Base-by-base conservation (phyloP, 495 filamentous ascomycete species). In the Hypoxylon lenormandii region DNA sequence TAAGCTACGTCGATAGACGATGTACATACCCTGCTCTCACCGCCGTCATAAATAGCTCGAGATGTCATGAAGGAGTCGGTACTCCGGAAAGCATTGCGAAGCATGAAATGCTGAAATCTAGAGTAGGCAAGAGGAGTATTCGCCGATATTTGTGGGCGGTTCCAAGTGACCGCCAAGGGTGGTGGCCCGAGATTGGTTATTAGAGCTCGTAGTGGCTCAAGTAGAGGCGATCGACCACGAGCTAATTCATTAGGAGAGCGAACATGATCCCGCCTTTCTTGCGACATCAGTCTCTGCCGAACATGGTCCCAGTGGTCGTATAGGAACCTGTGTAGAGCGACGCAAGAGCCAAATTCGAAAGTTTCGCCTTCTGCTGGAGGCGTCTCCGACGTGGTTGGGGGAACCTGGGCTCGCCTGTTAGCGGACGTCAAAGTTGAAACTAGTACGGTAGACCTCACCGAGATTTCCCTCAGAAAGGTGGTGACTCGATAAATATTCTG, bases 301-400 rank as follows among this genome's bases (percentile, higher is more conserved):
- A 90, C 85, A 50, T 86, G 84, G 60, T 90, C 88, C 86, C 87
- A 89, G 46, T 90, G 86, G 66, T 90, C 88, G 66, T 88, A 89
- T 22, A 90, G 67, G 63, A 90, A 89, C 60, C 88, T 79, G 74
- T 90, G 88, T 12, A 90, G 73, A 16, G 86, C 84, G 21, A 90
- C 86, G 58, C 85, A 88, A 19, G 86, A 87, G 18, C 87, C 88
- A 74, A 89, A 90, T 66, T 90, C 88, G 64, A 88, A 89, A 16
- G 84, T 83, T 74, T 90, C 88, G 13, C 62, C 56, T 15, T 79
- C 76, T 11, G 70, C 55, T 8, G 60, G 58, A 21, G 77, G 61
- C 8, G 59, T 72, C 19, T 81, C 73, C 3, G 81, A 43, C 37
- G 67, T 69, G 13, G 75, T 64, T 4, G 83, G 82, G 18, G 79